Evolutionary conservation across 495 filamentous ascomycete species (phyloP).

Genomic region (Aspergillus egyptiacus): DNA sequence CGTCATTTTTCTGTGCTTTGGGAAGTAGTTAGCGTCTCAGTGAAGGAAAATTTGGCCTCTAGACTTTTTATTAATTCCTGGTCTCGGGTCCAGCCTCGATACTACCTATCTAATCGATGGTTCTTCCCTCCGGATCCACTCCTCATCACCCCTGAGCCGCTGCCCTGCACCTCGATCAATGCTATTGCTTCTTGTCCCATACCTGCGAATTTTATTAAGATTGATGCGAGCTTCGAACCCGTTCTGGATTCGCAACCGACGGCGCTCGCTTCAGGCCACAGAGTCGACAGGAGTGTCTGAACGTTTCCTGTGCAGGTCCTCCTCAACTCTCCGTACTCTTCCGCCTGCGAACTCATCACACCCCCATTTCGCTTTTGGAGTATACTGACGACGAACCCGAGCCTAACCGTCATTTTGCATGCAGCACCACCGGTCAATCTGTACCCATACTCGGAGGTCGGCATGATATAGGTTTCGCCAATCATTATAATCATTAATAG

Average conservation of each 20-base stretch:
- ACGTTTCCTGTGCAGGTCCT: neutral
- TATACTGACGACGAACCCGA: neutral
- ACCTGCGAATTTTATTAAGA: neutral
- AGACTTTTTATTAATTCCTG: too few relatives aligned
- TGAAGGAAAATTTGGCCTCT: too few relatives aligned
- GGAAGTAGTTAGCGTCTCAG: too few relatives aligned
- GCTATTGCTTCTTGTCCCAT: neutral
- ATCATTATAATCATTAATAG: neutral
- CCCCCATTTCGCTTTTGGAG: neutral
- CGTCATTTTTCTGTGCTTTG: too few relatives aligned
- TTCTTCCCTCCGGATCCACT: neutral
- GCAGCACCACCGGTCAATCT: neutral
- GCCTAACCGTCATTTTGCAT: neutral
- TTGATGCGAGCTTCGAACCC: too few relatives aligned
- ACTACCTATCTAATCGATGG: too few relatives aligned
- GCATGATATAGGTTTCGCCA: neutral
- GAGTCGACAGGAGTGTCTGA: too few relatives aligned
- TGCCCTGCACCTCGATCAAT: neutral
- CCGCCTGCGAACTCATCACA: neutral
- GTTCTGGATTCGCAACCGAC: neutral
- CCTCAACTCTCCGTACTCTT: neutral
- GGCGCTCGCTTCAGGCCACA: neutral
- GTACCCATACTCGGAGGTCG: neutral
- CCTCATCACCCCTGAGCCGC: neutral
- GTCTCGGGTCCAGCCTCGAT: too few relatives aligned